Evolutionary conservation across 306 rosid species (phyloP).

Genomic region (Geum urbanum): DNA sequence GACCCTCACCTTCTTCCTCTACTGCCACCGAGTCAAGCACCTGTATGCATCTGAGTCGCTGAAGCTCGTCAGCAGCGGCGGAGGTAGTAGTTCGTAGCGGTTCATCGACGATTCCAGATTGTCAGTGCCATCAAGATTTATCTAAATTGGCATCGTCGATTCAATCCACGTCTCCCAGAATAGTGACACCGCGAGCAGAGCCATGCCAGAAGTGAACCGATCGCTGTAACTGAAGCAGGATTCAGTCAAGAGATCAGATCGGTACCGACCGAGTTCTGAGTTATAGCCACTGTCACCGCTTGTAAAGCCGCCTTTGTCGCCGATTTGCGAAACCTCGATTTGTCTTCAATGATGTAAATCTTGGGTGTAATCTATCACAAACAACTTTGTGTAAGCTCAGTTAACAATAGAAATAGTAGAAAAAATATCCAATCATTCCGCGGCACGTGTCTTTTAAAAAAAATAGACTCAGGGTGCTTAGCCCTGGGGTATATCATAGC

Average conservation of each 20-base stretch:
- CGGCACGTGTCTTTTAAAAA: too few species aligned
- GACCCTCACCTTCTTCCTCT: conserved; percentile 74
- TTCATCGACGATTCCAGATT: conserved; percentile 39
- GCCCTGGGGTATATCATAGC: too few species aligned
- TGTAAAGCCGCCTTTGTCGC: conserved; percentile 30
- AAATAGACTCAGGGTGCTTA: too few species aligned
- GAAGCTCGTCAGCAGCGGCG: conserved; percentile 52
- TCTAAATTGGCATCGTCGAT: conserved; percentile 88
- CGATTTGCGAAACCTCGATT: conserved; percentile 28
- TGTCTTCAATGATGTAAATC: conserved; percentile 43
- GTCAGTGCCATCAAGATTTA: conserved; percentile 59
- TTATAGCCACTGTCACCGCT: conserved; percentile 88
- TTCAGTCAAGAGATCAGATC: conserved; percentile 70
- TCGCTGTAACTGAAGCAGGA: conserved; percentile 71
- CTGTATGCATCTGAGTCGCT: conserved; percentile 55
- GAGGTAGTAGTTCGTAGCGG: conserved; percentile 27
- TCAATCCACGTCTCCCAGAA: conserved; percentile 35
- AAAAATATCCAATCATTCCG: too few species aligned
- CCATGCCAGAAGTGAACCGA: conserved; percentile 31
- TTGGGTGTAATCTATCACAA: too few species aligned
- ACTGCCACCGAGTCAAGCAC: conserved; percentile 70
- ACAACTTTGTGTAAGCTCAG: too few species aligned
- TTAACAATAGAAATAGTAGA: too few species aligned
- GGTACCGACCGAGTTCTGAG: conserved; percentile 91
- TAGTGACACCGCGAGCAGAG: conserved; percentile 20